Conservation (phyloP, 2,329 filamentous ascomycete species). For the Dactylonectria estremocensis region DNA sequence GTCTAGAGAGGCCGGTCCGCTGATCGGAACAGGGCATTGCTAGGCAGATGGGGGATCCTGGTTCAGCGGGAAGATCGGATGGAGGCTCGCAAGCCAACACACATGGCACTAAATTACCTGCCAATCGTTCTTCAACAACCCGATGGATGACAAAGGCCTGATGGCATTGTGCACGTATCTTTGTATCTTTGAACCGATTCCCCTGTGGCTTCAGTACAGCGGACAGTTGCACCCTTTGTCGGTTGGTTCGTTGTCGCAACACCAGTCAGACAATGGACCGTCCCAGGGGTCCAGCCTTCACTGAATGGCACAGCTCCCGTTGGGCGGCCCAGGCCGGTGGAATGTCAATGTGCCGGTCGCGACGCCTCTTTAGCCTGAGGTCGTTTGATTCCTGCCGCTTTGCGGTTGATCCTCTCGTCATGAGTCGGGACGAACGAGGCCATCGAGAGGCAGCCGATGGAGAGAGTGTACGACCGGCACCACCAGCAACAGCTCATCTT, state of each 20-base stretch:
- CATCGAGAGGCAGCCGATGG: background rate
- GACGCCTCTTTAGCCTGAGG: background rate
- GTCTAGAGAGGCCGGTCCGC: background rate
- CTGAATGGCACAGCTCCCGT: no score
- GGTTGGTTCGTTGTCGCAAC: background rate
- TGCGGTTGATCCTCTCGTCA: background rate
- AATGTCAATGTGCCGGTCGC: background rate
- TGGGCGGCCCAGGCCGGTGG: background rate
- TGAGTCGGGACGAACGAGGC: background rate
- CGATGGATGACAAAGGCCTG: background rate
- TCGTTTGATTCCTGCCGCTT: background rate
- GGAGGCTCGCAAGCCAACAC: slow-evolving; percentile 8
- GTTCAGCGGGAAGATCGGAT: slow-evolving; percentile 28
- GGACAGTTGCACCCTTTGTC: background rate
- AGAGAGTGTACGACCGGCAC: background rate
- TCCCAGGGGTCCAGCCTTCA: background rate
- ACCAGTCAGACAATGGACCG: background rate
- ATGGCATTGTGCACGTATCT: background rate
- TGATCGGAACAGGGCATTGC: slow-evolving; percentile 16
- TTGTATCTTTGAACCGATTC: background rate
- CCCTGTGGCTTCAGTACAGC: background rate
- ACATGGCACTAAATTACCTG: background rate
- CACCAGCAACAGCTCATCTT: background rate
- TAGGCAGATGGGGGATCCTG: slow-evolving; percentile 19
- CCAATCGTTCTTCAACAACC: background rate